phyloP scores from a whole-genome alignment of 1,284 basidiomycete genomes.

The Irpex rosettiformis region DNA sequence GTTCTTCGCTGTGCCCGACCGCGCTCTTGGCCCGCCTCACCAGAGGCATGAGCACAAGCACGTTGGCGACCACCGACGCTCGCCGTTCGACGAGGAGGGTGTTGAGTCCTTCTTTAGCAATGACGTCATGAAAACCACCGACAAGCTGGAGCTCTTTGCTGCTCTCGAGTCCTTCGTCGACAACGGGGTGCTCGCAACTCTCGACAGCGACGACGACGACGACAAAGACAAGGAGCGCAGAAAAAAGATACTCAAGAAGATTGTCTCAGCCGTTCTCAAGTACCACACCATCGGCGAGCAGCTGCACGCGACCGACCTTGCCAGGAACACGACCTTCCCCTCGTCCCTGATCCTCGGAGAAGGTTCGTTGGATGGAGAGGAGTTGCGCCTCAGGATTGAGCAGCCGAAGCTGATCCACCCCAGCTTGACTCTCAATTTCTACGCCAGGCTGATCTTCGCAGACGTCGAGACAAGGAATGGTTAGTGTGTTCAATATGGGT shows the following conservation, averaged over 20 bases:
- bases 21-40: constrained; percentile 30
- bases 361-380: constrained; percentile 49
- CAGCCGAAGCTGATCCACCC: constrained; percentile 27
- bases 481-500: constrained; percentile 16
- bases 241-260: constrained; percentile 50
- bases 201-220: constrained; percentile 22
- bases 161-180: constrained; percentile 22
- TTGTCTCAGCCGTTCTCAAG: constrained; percentile 53
- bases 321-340: constrained; percentile 56
- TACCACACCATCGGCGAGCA: constrained; percentile 61
- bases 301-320: constrained; percentile 39
- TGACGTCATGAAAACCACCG: constrained; percentile 7
- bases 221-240: constrained; percentile 38
- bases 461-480: constrained; percentile 56
- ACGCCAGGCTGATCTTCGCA: constrained; percentile 44
- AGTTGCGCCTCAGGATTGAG: constrained; percentile 51
- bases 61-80: background rate
- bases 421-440: constrained; percentile 50
- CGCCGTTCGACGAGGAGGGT: constrained; percentile 4
- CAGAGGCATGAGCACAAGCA: constrained; percentile 17
- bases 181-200: constrained; percentile 9
- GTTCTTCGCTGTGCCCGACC: constrained; percentile 51
- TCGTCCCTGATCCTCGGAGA: constrained; percentile 52
- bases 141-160: constrained; percentile 19
- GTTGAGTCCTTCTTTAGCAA: constrained; percentile 9